Percentiles rank a stretch among this genome's conserved stretches.
phyloP scores from a whole-genome alignment of 768 basidiomycete genomes.

The Candolleomyces aberdarensis region DNA sequence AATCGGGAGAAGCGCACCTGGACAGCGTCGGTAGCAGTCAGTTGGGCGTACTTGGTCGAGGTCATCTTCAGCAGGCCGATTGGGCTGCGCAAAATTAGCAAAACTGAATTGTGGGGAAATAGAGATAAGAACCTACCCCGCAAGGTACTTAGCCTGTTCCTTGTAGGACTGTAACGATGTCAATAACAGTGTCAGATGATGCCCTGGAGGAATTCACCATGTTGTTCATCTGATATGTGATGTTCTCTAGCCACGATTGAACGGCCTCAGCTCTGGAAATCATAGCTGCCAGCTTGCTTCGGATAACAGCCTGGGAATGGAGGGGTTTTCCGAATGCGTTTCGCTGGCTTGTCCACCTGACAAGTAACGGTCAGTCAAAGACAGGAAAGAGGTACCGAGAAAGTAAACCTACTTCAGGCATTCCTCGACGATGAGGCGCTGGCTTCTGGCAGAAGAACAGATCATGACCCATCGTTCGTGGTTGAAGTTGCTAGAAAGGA shows the following conservation, averaged over 20 bases:
- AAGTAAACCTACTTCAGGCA: neutral
- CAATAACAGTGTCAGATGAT: neutral
- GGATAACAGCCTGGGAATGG: slow-evolving; percentile 81
- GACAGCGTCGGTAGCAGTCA: slow-evolving; percentile 69
- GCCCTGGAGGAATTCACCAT: slow-evolving; percentile 43
- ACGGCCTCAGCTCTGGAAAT: slow-evolving; percentile 57
- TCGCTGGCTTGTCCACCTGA: slow-evolving; percentile 81
- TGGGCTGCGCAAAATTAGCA: slow-evolving; percentile 36
- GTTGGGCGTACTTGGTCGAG: slow-evolving; percentile 56
- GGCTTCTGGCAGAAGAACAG: slow-evolving; percentile 56
- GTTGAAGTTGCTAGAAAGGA: slow-evolving; percentile 72
- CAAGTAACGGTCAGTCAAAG: slow-evolving; percentile 5
- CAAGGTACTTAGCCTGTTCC: slow-evolving; percentile 70
- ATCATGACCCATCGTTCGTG: slow-evolving; percentile 94
- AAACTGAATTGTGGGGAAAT: slow-evolving; percentile 4
- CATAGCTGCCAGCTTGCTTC: slow-evolving; percentile 87
- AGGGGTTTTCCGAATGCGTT: slow-evolving; percentile 90
- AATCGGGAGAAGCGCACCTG: slow-evolving; percentile 33
- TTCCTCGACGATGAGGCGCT: slow-evolving; percentile 12
- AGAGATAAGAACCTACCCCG: slow-evolving; percentile 46
- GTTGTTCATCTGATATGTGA: slow-evolving; percentile 84
- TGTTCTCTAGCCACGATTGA: slow-evolving; percentile 80
- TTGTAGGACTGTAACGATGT: slow-evolving; percentile 51
- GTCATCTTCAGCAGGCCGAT: slow-evolving; percentile 73
- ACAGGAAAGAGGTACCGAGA: neutral